These are phyloP conservation scores for Mrakia frigida DNA, from an alignment of 768 basidiomycete species.

Conservation along the genomic window DNA sequence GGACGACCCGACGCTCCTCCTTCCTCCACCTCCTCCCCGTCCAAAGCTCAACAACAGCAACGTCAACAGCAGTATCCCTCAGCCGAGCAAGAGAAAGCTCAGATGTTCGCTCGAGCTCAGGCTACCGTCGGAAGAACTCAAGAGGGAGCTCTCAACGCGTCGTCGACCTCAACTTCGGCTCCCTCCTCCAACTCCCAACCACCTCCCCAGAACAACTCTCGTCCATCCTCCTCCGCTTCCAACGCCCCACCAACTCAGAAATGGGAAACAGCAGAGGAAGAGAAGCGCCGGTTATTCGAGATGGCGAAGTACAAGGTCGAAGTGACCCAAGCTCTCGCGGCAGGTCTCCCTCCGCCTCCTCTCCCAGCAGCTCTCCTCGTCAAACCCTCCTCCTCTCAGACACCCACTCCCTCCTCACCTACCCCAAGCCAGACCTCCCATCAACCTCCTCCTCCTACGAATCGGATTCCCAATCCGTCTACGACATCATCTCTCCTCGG, in stretches of 20 bases:
- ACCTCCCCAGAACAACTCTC: no score
- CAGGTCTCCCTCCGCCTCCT: not conserved
- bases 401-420: not conserved
- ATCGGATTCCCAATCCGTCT: not conserved
- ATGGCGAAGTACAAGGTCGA: constrained; percentile 17
- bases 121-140: constrained; percentile 15
- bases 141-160: not conserved
- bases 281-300: constrained; percentile 27
- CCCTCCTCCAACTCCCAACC: not conserved
- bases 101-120: constrained; percentile 9
- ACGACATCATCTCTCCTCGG: not conserved
- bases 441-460: not conserved
- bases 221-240: not conserved
- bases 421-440: not conserved
- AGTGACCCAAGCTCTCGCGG: constrained; percentile 16
- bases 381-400: not conserved
- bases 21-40: not conserved
- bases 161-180: not conserved
- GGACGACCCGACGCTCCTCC: constrained; percentile 1
- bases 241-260: not conserved
- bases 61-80: not conserved
- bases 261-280: constrained; percentile 23
- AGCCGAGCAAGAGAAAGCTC: constrained; percentile 26
- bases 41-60: no score
- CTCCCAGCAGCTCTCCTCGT: constrained; percentile 6